Evolutionary conservation across 2,329 filamentous ascomycete genomes (phyloP).

Genomic region (Cladosporium austrohemisphaericum): DNA sequence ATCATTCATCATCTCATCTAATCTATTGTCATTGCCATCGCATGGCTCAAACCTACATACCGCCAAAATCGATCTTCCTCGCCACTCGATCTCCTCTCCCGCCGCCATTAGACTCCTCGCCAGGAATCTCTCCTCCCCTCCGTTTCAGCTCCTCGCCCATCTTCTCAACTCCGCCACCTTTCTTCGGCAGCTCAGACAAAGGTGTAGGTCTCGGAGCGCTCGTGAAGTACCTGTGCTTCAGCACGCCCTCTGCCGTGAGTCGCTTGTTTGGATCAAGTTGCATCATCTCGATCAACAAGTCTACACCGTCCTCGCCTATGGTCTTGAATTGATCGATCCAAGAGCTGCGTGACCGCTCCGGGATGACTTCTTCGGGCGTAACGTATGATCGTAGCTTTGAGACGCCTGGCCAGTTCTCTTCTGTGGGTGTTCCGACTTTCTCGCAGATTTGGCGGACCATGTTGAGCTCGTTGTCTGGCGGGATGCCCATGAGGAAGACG

Average conservation of each 20-base stretch:
- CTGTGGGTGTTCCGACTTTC: conserved; percentile 82
- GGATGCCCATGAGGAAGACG: conserved; percentile 68
- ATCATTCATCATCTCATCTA: too few relatives aligned
- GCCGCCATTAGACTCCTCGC: conserved; percentile 38
- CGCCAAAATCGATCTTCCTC: conserved; percentile 74
- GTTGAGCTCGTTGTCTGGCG: conserved; percentile 72
- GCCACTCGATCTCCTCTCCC: conserved; percentile 69
- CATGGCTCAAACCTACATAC: conserved; percentile 3
- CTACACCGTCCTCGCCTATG: conserved; percentile 76
- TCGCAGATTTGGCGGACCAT: conserved; percentile 82
- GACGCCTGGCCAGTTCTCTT: conserved; percentile 94
- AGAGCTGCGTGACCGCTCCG: conserved; percentile 60
- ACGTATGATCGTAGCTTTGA: conserved; percentile 75
- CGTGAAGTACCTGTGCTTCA: conserved; percentile 83
- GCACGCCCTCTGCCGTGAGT: conserved; percentile 70
- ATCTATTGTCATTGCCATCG: too few relatives aligned
- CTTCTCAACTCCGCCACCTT: conserved; percentile 68
- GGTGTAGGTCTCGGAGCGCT: conserved; percentile 76
- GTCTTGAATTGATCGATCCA: conserved; percentile 76
- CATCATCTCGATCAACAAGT: conserved; percentile 81
- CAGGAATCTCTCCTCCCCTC: conserved; percentile 67
- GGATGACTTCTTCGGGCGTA: conserved; percentile 60
- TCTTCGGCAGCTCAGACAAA: conserved; percentile 76
- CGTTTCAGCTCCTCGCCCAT: conserved; percentile 80
- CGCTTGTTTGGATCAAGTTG: conserved; percentile 81